phyloP scores from a whole-genome alignment of 306 rosid genomes.

The Neltuma alba region DNA sequence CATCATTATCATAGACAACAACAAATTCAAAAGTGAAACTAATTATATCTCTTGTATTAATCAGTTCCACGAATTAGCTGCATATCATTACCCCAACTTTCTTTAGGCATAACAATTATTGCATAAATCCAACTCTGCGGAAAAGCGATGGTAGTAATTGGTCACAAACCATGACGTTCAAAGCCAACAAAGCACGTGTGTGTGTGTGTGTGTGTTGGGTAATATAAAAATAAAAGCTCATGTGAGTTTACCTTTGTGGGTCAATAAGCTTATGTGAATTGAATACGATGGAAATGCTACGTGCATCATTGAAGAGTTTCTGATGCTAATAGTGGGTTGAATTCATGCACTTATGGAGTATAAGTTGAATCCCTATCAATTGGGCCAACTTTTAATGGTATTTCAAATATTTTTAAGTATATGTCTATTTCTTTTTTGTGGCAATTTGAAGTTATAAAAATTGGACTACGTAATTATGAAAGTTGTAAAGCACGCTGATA shows the following conservation, averaged over 20 bases:
- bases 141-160: background rate
- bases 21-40: background rate
- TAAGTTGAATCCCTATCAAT: background rate
- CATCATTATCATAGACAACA: background rate
- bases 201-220: background rate
- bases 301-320: background rate
- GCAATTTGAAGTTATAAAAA: background rate
- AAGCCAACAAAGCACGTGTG: background rate
- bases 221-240: background rate
- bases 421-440: background rate
- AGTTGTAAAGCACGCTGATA: background rate
- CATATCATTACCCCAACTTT: background rate
- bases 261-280: background rate
- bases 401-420: background rate
- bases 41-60: background rate
- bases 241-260: background rate
- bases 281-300: background rate
- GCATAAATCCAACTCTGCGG: background rate
- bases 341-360: background rate
- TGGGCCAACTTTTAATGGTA: background rate
- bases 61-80: conserved; percentile 18
- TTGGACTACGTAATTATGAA: background rate
- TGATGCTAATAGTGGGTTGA: background rate
- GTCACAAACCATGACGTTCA: background rate
- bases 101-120: background rate